Base-by-base conservation (phyloP, 208 protist species). In the Crithidia bombi region DNA sequence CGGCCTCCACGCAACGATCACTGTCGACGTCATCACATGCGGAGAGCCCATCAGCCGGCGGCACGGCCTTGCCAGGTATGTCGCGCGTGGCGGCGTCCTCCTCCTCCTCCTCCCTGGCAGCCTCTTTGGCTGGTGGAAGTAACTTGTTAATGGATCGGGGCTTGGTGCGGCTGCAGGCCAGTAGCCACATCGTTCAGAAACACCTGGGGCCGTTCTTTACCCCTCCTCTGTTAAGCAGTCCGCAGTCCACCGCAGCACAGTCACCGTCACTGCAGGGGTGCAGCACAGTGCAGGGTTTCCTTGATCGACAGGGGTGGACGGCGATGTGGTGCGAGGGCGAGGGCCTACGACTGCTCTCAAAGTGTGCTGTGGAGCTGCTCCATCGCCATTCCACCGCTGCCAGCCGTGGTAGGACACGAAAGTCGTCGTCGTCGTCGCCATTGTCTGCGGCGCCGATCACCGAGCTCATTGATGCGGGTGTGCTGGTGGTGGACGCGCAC, bases 301-400 rank as follows among this genome's bases (percentile, higher is more conserved):
- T 79, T 0, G 58, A 69, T 15, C 35, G 21, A 17, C 61, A 61
- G 9, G 66, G 54, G 11, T 72, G 65, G 71, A 51, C 56, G 15
- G 62, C 65, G 25, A 62, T 75, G 32, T 90, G 85, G 85, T 61
- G 47, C 7, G 81, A 86, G n/a, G 36, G 38, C 5, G 75, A 82
- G 26, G 85, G 85, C 10, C 73, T 90, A 25, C 67, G 78, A 10
- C 67, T 90, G 12, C 21, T 87, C n/a, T 78, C 85, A 21, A 65
- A 38, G 1, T 39, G 52, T 15, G 65, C 74, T 2, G 62, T 75
- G 56, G 54, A 47, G 33, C 66, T 77, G 17, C 58, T 86, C 32
- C 67, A 59, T 11, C 49, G 61, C 19, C 73, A 79, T 43, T 3
- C 59, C 39, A 69, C 46, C 26, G 7, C 62, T 7, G 54, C 63